phyloP scores from a whole-genome alignment of 2,329 filamentous ascomycete species.

The Hypomyces rosellus region DNA sequence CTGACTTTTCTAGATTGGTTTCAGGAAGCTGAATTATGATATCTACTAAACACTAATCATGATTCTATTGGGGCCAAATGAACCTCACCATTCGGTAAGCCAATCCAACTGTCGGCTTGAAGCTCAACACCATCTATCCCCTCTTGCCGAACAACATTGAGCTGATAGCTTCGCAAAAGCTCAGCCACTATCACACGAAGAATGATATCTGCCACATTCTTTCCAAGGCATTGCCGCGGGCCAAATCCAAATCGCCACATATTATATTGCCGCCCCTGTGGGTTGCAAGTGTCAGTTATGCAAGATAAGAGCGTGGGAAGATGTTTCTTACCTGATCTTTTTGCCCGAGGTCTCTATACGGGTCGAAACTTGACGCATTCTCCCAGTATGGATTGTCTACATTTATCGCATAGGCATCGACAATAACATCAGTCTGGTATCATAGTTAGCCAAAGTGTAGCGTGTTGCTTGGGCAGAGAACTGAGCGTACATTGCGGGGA shows the following conservation, averaged over 20 bases:
- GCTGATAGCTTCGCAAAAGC: background rate
- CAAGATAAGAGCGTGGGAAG: no score
- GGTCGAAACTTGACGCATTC: background rate
- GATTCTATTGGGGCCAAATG: background rate
- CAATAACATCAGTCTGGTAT: constrained; percentile 8
- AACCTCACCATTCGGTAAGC: constrained; percentile 3
- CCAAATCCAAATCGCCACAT: constrained; percentile 12
- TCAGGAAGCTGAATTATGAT: no score
- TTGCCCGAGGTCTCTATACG: background rate
- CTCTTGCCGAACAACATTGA: background rate
- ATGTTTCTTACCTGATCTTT: background rate
- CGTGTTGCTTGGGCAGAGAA: no score
- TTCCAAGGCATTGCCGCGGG: constrained; percentile 6
- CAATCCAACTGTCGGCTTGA: constrained; percentile 10
- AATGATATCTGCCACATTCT: constrained; percentile 8
- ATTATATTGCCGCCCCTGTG: constrained; percentile 2
- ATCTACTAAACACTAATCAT: no score
- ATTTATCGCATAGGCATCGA: constrained; percentile 11
- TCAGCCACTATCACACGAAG: constrained; percentile 4
- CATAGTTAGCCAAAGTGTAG: no score
- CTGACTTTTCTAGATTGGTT: no score
- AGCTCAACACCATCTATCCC: background rate
- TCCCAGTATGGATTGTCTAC: constrained; percentile 10
- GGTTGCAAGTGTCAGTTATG: no score
- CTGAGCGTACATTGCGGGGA: background rate